Evolutionary conservation across 1,139 yeast species (phyloP), one percentile per base, ranked within the genome.

Genomic region (Groenewaldozyma sp.): DNA sequence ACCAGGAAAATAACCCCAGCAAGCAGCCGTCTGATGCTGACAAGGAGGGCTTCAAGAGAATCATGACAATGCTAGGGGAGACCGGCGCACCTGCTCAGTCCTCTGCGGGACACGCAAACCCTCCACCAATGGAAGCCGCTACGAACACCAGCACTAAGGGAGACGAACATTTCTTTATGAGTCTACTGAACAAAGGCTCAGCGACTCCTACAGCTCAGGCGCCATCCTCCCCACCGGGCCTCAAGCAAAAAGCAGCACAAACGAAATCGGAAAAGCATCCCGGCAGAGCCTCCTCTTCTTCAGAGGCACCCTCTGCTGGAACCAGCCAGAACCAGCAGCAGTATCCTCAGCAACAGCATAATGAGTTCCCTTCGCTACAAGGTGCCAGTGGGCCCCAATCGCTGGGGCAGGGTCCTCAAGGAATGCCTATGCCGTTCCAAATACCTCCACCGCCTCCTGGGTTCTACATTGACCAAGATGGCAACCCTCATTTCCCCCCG

Each of bases 11-110:
- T n/a, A n/a, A n/a, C n/a, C n/a, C n/a, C n/a, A n/a, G n/a, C n/a
- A n/a, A n/a, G n/a, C n/a, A 27, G 17, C 24, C 36, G n/a, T 38
- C 41, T 20, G 54, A 45, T 31, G 53, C 51, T n/a, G 63, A 58
- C 41, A 52, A 46, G 41, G 54, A 52, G 33, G 64, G 64, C 14
- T 57, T 56, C 43, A 50, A 49, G 41, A 48, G 63, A n/a, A 58
- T 59, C 24, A 53, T 59, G 58, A 55, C 55, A 2, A 55, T 57
- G 53, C 54, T 61, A 20, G 62, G 58, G 5, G 48, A 44, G 33
- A 32, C 17, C 36, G n/a, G n/a, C n/a, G n/a, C n/a, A n/a, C n/a
- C n/a, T n/a, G n/a, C n/a, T n/a, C 28, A 31, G 20, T 35, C 46
- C 14, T n/a, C n/a, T n/a, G n/a, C n/a, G n/a, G n/a, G n/a, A n/a